Evolutionary conservation across 140 eudicot species (phyloP).

Genomic region (Bidens hawaiensis): DNA sequence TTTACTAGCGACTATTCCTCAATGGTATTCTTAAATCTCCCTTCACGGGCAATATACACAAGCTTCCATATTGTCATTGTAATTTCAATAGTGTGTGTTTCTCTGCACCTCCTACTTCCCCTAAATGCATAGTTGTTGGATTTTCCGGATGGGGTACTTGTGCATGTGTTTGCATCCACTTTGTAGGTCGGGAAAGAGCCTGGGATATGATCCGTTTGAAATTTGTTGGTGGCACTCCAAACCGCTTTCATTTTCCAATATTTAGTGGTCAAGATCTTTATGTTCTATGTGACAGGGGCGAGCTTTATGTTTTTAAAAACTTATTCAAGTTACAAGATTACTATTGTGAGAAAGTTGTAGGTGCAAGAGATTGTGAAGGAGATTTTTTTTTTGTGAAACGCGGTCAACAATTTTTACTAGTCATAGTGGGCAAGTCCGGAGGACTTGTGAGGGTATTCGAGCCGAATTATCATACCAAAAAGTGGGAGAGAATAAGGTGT

Average conservation of each 20-base stretch:
- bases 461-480: background rate
- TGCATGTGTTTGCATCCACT: background rate
- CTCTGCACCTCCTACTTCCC: conserved; percentile 18
- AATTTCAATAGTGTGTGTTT: background rate
- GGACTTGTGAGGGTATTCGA: conserved; percentile 2
- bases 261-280: background rate
- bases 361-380: background rate
- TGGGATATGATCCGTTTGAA: too few species aligned
- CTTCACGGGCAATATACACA: too few species aligned
- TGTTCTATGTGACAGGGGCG: background rate
- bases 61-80: conserved; percentile 6
- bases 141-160: background rate
- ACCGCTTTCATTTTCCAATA: background rate
- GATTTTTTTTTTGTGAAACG: background rate
- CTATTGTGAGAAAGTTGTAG: background rate
- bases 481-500: background rate
- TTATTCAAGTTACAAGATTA: too few species aligned
- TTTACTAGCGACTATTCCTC: too few species aligned
- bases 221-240: too few species aligned
- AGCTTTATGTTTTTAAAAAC: background rate
- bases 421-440: background rate
- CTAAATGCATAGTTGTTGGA: conserved; percentile 6
- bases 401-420: background rate
- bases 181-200: background rate
- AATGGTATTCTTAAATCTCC: too few species aligned